Conservation (phyloP, 345 rosid species). For the Kandelia obovata region DNA sequence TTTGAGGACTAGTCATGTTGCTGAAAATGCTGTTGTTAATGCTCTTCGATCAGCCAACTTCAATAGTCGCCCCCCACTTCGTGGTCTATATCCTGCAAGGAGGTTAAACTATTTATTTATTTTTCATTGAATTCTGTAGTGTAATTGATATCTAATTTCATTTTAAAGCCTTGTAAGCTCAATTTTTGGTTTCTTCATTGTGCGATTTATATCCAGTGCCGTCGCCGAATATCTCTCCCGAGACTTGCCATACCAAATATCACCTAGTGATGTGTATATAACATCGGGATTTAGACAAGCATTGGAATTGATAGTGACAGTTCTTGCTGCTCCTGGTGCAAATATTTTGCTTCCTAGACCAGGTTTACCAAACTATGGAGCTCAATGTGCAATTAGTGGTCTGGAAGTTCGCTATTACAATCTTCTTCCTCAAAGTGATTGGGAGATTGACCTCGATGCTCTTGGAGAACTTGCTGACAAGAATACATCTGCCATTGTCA, state of each 20-base stretch:
- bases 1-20: conserved; percentile 30
- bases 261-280: conserved; percentile 47
- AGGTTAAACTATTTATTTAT: conserved; percentile 24
- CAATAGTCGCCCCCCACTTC: conserved; percentile 36
- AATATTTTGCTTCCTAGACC: conserved; percentile 50
- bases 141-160: too few relatives aligned
- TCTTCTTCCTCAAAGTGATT: conserved; percentile 52
- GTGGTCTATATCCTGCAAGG: conserved; percentile 51
- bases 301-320: conserved; percentile 39
- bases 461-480: conserved; percentile 56
- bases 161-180: too few relatives aligned
- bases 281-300: conserved; percentile 56
- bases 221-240: conserved; percentile 44
- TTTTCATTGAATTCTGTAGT: too few relatives aligned
- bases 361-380: conserved; percentile 43
- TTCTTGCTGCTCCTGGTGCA: conserved; percentile 46
- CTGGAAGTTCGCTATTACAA: conserved; percentile 51
- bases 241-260: conserved; percentile 46
- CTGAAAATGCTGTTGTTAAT: conserved; percentile 46
- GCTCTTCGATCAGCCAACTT: conserved; percentile 41
- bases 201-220: conserved; percentile 34
- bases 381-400: conserved; percentile 22
- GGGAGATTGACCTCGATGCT: conserved; percentile 61
- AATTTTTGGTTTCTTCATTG: too few relatives aligned
- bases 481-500: conserved; percentile 51